Base-by-base conservation (phyloP, 2,329 filamentous ascomycete genomes). In the Talaromyces funiculosus region DNA sequence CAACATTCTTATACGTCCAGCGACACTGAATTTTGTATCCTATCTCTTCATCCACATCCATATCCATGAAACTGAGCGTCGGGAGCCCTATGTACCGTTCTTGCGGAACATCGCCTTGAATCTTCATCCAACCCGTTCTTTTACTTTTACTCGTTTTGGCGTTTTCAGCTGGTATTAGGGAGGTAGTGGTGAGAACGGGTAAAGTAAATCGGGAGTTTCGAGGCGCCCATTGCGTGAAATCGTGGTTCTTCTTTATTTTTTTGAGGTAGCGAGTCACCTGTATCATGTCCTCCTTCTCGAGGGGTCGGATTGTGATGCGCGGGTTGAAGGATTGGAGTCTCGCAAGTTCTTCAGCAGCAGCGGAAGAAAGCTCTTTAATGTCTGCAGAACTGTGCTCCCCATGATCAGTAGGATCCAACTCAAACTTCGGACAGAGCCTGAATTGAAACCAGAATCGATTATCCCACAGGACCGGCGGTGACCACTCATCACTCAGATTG, bases 401-500 rank as follows among this genome's bases (percentile, higher is more conserved):
- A 33, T 35, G 9, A 37, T 37, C 9, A 57, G 33, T 26, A 49
- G 26, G 45, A 20, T 47, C 24, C 6, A 22, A 2, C 5, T 42
- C 20, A 10, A 26, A 16, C 8, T 16, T 38, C 22, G 9, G 26
- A 24, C 40, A 12, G 24, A 80, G 73, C 29, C 69, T 66, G 10
- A 85, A 59, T 2, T 75, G 76, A 53, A 86, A 73, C 84, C 84
- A 86, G 69, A 76, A 85, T 20, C 84, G 76, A 51, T 78, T 75
- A 65, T 85, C 83, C 75, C 82, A 85, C 16, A 86, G 74, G 7
- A 65, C 67, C 72, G 74, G 77, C 6, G 63, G 7, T 6, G 43
- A 53, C 49, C 40, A 61, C 37, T 37, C 14, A 6, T 58, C 35
- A 4, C n/a, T 29, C 35, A 69, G 62, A 22, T 71, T 38, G 4